A percentile compares a stretch with the other conserved stretches of the same genome.
phyloP scores from a whole-genome alignment of 768 basidiomycete genomes.

The Cystobasidium ongulense region DNA sequence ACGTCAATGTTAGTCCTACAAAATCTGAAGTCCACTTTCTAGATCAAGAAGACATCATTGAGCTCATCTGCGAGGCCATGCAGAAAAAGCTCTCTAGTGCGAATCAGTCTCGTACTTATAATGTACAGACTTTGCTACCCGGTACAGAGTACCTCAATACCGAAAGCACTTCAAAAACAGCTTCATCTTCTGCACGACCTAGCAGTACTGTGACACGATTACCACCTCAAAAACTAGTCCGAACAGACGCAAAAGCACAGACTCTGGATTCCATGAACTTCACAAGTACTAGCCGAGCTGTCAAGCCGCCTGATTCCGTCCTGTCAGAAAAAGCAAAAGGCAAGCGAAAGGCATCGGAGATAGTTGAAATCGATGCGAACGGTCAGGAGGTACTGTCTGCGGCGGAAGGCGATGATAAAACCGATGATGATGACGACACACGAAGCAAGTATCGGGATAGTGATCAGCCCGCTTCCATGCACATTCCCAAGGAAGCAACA shows the following conservation, averaged over 20 bases:
- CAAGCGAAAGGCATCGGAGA: conserved; percentile 35
- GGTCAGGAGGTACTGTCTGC: not conserved
- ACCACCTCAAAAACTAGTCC: conserved; percentile 76
- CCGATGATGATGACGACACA: not conserved
- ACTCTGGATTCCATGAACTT: conserved; percentile 80
- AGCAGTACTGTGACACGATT: conserved; percentile 36
- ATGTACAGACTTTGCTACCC: conserved; percentile 41
- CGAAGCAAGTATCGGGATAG: conserved; percentile 39
- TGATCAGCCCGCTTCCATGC: conserved; percentile 40
- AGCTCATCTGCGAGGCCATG: conserved; percentile 64
- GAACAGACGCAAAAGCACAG: conserved; percentile 74
- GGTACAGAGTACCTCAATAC: conserved; percentile 3
- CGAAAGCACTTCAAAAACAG: not conserved
- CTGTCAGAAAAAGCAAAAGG: conserved; percentile 41
- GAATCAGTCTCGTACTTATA: conserved; percentile 48
- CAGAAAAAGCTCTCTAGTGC: conserved; percentile 55
- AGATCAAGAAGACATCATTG: conserved; percentile 76
- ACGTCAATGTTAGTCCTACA: conserved; percentile 96
- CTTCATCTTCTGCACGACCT: not conserved
- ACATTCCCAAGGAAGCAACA: not conserved
- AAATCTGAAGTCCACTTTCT: conserved; percentile 91
- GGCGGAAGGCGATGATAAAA: not conserved
- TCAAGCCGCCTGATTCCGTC: conserved; percentile 52
- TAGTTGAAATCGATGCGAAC: conserved; percentile 55
- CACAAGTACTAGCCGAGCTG: not conserved